phyloP scores from a whole-genome alignment of 257 asterid species.

The Mentha longifolia region DNA sequence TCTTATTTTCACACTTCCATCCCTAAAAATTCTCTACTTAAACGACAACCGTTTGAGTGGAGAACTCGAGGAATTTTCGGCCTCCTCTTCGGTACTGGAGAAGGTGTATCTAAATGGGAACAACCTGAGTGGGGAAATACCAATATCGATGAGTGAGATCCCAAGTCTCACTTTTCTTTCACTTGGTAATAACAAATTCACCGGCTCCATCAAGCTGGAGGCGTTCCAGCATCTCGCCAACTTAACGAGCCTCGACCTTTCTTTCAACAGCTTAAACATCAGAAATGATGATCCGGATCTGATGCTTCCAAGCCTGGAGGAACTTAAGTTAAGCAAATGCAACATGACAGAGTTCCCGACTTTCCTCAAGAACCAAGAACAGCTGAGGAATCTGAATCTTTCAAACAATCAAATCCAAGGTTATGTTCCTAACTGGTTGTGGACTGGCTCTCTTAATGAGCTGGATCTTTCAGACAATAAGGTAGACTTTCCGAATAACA shows the following conservation, averaged over 20 bases:
- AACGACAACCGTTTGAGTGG: slow-evolving; percentile 39
- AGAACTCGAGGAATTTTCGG: slow-evolving; percentile 29
- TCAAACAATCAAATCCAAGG: slow-evolving; percentile 37
- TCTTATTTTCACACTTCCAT: slow-evolving; percentile 39
- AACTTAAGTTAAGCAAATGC: slow-evolving; percentile 40
- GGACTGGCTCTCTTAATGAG: slow-evolving; percentile 37
- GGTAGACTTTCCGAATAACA: slow-evolving; percentile 23
- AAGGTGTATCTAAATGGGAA: slow-evolving; percentile 32
- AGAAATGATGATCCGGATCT: slow-evolving; percentile 31
- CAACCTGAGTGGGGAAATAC: slow-evolving; percentile 40
- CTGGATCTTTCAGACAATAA: slow-evolving; percentile 36
- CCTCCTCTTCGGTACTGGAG: slow-evolving; percentile 35
- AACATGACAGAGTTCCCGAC: slow-evolving; percentile 38
- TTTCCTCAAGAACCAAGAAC: slow-evolving; percentile 34
- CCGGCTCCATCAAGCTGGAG: slow-evolving; percentile 31
- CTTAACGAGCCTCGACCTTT: slow-evolving; percentile 39
- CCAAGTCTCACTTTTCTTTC: slow-evolving; percentile 23
- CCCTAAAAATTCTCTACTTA: slow-evolving; percentile 32
- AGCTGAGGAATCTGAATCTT: slow-evolving; percentile 32
- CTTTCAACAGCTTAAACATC: slow-evolving; percentile 33
- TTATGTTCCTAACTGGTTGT: slow-evolving; percentile 36
- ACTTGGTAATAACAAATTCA: slow-evolving; percentile 35
- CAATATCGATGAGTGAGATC: slow-evolving; percentile 33
- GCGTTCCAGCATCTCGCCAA: slow-evolving; percentile 32
- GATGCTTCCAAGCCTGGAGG: slow-evolving; percentile 35